A percentile compares a stretch with the other conserved stretches of the same genome.
phyloP scores from a whole-genome alignment of 805 yeast species.

The Wickerhamiella domercqiae region DNA sequence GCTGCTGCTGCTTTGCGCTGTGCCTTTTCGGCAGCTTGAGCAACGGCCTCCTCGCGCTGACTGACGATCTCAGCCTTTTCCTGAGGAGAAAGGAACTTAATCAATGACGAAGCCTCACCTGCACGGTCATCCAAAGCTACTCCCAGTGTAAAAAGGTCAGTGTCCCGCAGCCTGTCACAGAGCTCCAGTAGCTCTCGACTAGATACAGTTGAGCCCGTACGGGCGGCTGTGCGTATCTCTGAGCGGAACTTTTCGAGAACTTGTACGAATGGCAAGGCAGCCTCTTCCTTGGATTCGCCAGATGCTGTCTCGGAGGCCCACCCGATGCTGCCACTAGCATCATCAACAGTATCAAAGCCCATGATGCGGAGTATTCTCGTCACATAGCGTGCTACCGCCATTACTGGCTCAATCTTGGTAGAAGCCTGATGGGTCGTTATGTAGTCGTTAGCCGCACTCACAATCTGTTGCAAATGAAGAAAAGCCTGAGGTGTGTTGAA shows the following conservation, averaged over 20 bases:
- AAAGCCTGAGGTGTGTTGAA: slow-evolving; percentile 65
- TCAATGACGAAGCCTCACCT: slow-evolving; percentile 59
- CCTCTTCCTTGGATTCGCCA: slow-evolving; percentile 41
- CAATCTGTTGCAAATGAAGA: slow-evolving; percentile 48
- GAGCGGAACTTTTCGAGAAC: slow-evolving; percentile 71
- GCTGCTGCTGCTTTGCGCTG: slow-evolving; percentile 36
- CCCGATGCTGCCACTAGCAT: slow-evolving; percentile 43
- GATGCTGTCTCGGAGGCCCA: slow-evolving; percentile 36
- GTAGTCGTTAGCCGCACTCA: slow-evolving; percentile 58
- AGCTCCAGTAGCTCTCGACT: slow-evolving; percentile 38
- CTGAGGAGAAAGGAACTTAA: slow-evolving; percentile 57
- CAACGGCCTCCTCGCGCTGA: slow-evolving; percentile 42
- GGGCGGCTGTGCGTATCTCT: slow-evolving; percentile 58
- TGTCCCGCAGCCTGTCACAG: slow-evolving; percentile 59
- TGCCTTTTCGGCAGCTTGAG: slow-evolving; percentile 37
- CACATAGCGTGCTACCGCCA: slow-evolving; percentile 50
- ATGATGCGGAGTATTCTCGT: slow-evolving; percentile 53
- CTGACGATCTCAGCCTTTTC: slow-evolving; percentile 53
- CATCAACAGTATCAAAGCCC: slow-evolving; percentile 45
- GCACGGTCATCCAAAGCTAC: slow-evolving; percentile 81
- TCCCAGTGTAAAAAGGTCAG: slow-evolving; percentile 57
- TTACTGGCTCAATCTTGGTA: slow-evolving; percentile 48
- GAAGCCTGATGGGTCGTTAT: slow-evolving; percentile 33
- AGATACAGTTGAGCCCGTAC: slow-evolving; percentile 32
- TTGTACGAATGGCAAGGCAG: slow-evolving; percentile 65